phyloP scores from a whole-genome alignment of 2,329 filamentous ascomycete species.

The Penicillium oxalicum region DNA sequence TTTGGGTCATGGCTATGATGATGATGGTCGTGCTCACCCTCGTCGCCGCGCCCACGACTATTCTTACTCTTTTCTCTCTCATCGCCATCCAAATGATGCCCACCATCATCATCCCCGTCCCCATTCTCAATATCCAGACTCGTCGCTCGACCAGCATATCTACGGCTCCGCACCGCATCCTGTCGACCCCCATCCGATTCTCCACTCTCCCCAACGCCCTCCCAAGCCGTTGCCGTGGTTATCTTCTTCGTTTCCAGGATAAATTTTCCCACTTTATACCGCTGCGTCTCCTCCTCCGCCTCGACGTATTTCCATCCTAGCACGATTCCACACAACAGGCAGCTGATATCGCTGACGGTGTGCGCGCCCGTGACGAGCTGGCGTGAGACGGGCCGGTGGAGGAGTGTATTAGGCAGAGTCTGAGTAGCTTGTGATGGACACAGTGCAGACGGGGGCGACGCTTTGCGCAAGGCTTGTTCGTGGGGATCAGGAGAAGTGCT shows the following conservation, averaged over 20 bases:
- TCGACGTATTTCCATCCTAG: slow-evolving; percentile 62
- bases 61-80: no score
- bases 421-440: slow-evolving; percentile 26
- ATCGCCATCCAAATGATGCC: no score
- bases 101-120: background rate
- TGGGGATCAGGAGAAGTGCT: slow-evolving; percentile 16
- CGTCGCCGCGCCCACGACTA: no score
- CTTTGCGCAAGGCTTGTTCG: slow-evolving; percentile 3
- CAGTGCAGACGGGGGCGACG: slow-evolving; percentile 22
- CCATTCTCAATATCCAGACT: background rate
- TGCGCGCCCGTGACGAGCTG: slow-evolving; percentile 59
- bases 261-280: slow-evolving; percentile 62
- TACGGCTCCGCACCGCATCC: no score
- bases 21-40: no score
- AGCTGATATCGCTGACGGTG: slow-evolving; percentile 56
- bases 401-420: slow-evolving; percentile 54
- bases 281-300: slow-evolving; percentile 56
- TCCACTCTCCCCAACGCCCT: slow-evolving; percentile 23
- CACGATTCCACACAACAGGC: slow-evolving; percentile 50
- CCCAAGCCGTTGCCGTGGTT: slow-evolving; percentile 48
- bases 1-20: no score
- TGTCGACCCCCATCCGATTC: background rate
- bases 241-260: slow-evolving; percentile 58
- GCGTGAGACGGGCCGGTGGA: slow-evolving; percentile 51
- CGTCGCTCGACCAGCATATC: background rate